A percentile compares a stretch with the other conserved stretches of the same genome.
Conservation (phyloP, 1,284 basidiomycete species). For the Schizophyllum commune region DNA sequence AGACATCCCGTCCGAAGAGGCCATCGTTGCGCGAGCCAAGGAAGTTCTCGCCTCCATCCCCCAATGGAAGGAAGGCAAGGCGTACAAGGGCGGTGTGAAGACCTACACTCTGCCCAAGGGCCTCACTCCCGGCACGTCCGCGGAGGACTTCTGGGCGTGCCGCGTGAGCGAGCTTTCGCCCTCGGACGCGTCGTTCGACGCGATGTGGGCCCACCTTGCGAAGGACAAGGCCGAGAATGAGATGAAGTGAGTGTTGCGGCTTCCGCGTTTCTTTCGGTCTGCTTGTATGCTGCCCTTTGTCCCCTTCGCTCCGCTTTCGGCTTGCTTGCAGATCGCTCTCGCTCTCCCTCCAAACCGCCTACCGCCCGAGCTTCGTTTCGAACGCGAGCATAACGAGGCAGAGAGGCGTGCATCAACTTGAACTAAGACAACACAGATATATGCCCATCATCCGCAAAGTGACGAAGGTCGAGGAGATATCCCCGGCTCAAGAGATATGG, state of each 20-base stretch:
- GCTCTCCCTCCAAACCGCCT: too few species aligned
- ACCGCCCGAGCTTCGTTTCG: too few species aligned
- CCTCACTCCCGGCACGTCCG: conserved; percentile 24
- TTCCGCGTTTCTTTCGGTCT: neutral
- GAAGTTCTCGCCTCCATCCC: conserved; percentile 46
- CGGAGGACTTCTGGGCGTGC: conserved; percentile 58
- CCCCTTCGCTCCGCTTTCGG: neutral
- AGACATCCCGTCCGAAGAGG: conserved; percentile 58
- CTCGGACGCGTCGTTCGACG: conserved; percentile 60
- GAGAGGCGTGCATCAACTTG: too few species aligned
- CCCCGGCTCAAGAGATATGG: conserved; percentile 60
- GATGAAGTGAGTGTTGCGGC: conserved; percentile 42
- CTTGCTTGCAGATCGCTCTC: neutral
- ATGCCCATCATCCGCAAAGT: conserved; percentile 59
- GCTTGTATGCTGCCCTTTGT: neutral
- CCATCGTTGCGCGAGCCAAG: conserved; percentile 43
- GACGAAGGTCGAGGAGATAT: conserved; percentile 52
- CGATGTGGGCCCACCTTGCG: conserved; percentile 62
- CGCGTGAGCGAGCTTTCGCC: conserved; percentile 58
- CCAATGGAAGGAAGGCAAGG: conserved; percentile 62
- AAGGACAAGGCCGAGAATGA: conserved; percentile 61
- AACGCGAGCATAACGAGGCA: too few species aligned
- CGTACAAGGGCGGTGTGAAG: conserved; percentile 47
- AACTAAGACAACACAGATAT: conserved; percentile 49
- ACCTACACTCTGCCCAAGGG: conserved; percentile 42